Base-by-base conservation (phyloP, 306 rosid species). In the Chamaecrista fasciculata region DNA sequence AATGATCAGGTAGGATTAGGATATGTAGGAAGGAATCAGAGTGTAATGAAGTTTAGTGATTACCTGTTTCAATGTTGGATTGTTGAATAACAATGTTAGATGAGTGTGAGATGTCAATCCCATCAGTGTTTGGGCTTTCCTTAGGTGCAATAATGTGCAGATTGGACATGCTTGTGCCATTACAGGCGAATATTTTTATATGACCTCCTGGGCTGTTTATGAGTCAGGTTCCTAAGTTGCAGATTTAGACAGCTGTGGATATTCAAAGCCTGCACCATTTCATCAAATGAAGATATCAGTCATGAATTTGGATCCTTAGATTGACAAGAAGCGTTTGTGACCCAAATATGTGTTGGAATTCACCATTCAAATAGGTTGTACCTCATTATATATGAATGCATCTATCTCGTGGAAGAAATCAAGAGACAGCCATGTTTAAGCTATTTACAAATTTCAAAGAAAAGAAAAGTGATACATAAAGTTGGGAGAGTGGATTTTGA, bases 101-200 rank as follows among this genome's bases (percentile, higher is more conserved):
- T 15, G 82, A 69, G 1, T 0, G 0, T 16, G 92, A 16, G 20
- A 82, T 63, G 55, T 80, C 84, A 29, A 82, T 75, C 1, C 89
- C 87, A 75, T 87, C 89, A 0, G 92, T 87, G 69, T 87, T 87
- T 20, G 92, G 87, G 8, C 89, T 87, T 0, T 82, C 51, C 0
- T 25, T 16, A 0, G 89, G 92, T 11, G 92, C 87, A 50, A 0
- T 15, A 10, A 84, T 48, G 2, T n/a, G n/a, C 48, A 87, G 76
- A 26, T 67, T 0, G 8, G 59, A 50, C 26, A 82, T 31, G 1
- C 8, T 0, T 1, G 61, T 9, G 0, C 33, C 69, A 8, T 62
- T 55, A 55, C 85, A 80, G 1, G 0, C 0, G 16, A 6, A 3
- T 31, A 87, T 15, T 72, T 81, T 29, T 37, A 82, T 66, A 56